phyloP scores from a whole-genome alignment of 352 stramenopile genomes.

The Phytophthora cryptogea region DNA sequence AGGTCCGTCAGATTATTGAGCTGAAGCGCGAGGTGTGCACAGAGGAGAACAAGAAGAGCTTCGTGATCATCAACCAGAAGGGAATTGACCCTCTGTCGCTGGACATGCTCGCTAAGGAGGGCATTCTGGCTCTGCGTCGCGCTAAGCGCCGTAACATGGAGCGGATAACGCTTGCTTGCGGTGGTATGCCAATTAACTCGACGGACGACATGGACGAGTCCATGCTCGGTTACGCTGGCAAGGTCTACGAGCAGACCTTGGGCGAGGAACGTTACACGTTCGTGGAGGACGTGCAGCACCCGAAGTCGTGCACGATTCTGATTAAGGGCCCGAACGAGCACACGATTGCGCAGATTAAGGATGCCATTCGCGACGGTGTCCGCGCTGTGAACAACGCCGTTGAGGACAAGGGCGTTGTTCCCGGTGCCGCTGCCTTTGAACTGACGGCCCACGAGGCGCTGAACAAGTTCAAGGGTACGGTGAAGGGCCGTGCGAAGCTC shows the following conservation, averaged over 20 bases:
- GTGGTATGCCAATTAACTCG: constrained; percentile 97
- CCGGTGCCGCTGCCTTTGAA: constrained; percentile 97
- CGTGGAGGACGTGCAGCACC: constrained; percentile 97
- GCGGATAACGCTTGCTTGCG: constrained; percentile 98
- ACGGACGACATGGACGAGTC: constrained; percentile 97
- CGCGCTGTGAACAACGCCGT: constrained; percentile 98
- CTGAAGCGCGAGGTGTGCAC: constrained; percentile 98
- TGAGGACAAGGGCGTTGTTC: constrained; percentile 96
- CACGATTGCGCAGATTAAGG: constrained; percentile 99
- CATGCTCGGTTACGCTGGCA: constrained; percentile 96
- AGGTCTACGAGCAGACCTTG: constrained; percentile 98
- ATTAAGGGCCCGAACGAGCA: constrained; percentile 99
- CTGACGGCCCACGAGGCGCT: constrained; percentile 91
- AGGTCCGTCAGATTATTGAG: constrained; percentile 97
- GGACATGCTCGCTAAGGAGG: constrained; percentile 99
- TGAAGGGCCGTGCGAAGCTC: constrained; percentile 97
- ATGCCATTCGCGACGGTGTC: constrained; percentile 98
- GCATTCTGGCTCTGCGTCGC: constrained; percentile 97
- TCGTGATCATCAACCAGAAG: constrained; percentile 99
- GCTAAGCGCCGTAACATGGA: constrained; percentile 99
- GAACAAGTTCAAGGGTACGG: constrained; percentile 78
- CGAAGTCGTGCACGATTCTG: constrained; percentile 98
- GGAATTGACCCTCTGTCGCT: constrained; percentile 98
- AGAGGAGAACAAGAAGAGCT: constrained; percentile 95
- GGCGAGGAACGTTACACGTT: constrained; percentile 99